Conservation (phyloP, 371 early-diverging fungal species). For the Choanephora cucurbitarum region DNA sequence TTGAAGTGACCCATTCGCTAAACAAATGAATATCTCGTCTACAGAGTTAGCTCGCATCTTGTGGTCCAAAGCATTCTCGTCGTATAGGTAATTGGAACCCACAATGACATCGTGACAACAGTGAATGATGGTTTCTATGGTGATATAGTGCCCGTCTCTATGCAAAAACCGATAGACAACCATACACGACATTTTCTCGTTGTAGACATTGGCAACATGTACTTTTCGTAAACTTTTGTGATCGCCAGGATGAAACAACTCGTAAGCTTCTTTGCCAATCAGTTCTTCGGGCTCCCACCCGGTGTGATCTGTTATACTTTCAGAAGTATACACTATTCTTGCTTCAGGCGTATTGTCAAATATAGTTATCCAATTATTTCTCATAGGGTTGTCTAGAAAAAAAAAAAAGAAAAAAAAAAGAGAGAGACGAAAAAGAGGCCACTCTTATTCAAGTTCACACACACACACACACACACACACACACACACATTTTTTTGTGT, state of each 20-base stretch:
- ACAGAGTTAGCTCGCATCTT: conserved; percentile 40
- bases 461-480: no score
- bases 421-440: no score
- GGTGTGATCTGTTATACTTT: conserved; percentile 49
- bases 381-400: conserved; percentile 1
- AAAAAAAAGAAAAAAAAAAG: not conserved
- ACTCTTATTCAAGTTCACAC: no score
- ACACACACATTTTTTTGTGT: no score
- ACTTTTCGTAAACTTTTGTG: conserved; percentile 32
- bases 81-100: conserved; percentile 30
- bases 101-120: conserved; percentile 42
- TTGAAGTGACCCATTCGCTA: conserved; percentile 32
- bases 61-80: conserved; percentile 27
- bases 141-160: conserved; percentile 32
- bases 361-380: conserved; percentile 55
- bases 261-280: conserved; percentile 47
- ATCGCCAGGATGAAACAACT: conserved; percentile 49
- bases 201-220: conserved; percentile 45
- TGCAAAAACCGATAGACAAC: conserved; percentile 32
- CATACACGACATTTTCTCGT: conserved; percentile 52
- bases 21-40: conserved; percentile 32
- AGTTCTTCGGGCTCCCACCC: conserved; percentile 59
- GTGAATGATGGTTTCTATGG: conserved; percentile 40
- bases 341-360: conserved; percentile 55
- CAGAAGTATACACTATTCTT: conserved; percentile 48